These are phyloP conservation scores for Cadophora sp. DNA, from an alignment of 2,329 filamentous ascomycete genomes.

Conservation along the genomic window DNA sequence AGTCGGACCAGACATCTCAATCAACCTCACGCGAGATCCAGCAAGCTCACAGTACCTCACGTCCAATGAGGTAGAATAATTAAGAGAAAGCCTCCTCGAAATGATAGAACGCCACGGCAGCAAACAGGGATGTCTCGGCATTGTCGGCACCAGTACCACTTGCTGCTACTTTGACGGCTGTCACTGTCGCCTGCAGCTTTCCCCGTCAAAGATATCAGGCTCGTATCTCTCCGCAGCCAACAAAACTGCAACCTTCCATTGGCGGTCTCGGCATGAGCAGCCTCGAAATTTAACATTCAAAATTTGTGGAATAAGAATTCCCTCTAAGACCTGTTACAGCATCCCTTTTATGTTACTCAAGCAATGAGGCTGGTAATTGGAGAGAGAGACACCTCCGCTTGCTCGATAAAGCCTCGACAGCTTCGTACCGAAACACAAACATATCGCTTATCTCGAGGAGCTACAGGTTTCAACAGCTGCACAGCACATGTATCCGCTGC, in stretches of 20 bases:
- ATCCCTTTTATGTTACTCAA: neutral
- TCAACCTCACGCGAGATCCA: neutral
- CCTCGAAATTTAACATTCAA: no score
- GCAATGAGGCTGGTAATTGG: neutral
- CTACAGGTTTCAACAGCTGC: neutral
- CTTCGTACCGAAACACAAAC: slow-evolving; percentile 7
- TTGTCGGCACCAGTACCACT: neutral
- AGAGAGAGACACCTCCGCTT: neutral
- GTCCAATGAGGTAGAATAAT: neutral
- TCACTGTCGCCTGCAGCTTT: slow-evolving; percentile 15
- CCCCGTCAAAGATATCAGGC: slow-evolving; percentile 4
- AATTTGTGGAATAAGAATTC: no score
- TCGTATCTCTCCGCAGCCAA: neutral
- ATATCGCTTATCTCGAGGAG: slow-evolving; percentile 6
- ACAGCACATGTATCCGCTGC: slow-evolving; percentile 1
- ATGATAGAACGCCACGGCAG: neutral
- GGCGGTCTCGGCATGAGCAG: no score
- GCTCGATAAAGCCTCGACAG: neutral
- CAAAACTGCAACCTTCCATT: neutral
- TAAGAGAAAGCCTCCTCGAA: neutral
- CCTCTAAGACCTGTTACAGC: no score
- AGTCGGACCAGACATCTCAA: neutral
- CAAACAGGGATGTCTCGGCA: slow-evolving; percentile 1
- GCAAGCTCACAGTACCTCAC: neutral
- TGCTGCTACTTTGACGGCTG: neutral